These are phyloP conservation scores for Calonectria pteridis DNA, from an alignment of 2,329 filamentous ascomycete genomes.

Conservation along the genomic window DNA sequence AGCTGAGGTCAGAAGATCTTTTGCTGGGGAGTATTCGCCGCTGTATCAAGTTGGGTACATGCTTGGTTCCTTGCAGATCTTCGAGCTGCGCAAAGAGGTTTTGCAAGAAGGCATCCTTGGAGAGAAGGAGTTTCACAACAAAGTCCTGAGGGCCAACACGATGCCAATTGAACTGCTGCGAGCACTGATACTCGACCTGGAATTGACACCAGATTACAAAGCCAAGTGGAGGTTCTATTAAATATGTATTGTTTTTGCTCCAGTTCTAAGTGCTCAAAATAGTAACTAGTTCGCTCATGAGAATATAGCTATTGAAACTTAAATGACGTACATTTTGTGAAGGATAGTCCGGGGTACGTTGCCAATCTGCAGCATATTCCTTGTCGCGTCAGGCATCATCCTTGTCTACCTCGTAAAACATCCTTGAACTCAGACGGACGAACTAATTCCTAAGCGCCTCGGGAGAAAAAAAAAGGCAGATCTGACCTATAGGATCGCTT, in stretches of 20 bases:
- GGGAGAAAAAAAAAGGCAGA: background rate
- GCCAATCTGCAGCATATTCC: background rate
- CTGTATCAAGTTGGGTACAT: slow-evolving; percentile 72
- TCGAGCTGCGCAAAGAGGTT: slow-evolving; percentile 62
- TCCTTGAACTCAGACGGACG: background rate
- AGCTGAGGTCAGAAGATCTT: slow-evolving; percentile 69
- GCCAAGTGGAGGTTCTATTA: slow-evolving; percentile 63
- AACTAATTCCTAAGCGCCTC: background rate
- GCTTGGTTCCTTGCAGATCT: slow-evolving; percentile 69
- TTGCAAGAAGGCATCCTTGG: slow-evolving; percentile 52
- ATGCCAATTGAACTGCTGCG: slow-evolving; percentile 69
- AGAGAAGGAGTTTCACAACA: slow-evolving; percentile 70
- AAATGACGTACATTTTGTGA: background rate
- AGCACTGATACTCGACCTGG: slow-evolving; percentile 58
- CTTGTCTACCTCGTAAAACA: background rate
- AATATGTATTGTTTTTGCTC: background rate
- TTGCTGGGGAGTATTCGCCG: slow-evolving; percentile 68
- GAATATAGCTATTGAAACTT: background rate
- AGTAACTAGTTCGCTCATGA: background rate
- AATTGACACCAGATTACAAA: slow-evolving; percentile 58
- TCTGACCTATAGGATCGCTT: background rate
- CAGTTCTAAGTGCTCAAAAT: background rate
- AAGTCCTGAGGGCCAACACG: slow-evolving; percentile 61
- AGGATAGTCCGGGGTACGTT: background rate
- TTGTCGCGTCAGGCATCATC: background rate